These are phyloP conservation scores for Ophiostoma sp. DNA, from an alignment of 2,329 filamentous ascomycete genomes.

Conservation along the genomic window DNA sequence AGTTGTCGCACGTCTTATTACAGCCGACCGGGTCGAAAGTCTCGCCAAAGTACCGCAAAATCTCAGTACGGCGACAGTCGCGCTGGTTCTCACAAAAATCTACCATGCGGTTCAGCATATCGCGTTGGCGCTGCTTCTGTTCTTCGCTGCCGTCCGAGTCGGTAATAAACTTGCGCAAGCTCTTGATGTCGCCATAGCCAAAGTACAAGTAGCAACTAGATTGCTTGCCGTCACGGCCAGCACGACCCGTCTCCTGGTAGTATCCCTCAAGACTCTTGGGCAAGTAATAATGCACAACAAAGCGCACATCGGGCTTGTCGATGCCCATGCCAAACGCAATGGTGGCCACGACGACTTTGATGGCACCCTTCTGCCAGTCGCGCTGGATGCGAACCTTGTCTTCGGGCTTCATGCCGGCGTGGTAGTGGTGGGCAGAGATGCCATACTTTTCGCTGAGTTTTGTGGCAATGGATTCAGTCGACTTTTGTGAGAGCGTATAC, in stretches of 20 bases:
- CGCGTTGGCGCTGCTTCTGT: constrained; percentile 79
- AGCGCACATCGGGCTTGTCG: constrained; percentile 94
- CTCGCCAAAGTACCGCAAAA: constrained; percentile 94
- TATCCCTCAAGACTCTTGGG: constrained; percentile 97
- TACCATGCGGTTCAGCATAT: constrained; percentile 82
- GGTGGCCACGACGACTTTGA: constrained; percentile 92
- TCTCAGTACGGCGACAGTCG: constrained; percentile 83
- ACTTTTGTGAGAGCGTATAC: constrained; percentile 84
- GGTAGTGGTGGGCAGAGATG: constrained; percentile 80
- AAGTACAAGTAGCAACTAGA: constrained; percentile 93
- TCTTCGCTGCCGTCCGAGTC: constrained; percentile 72
- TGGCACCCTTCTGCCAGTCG: constrained; percentile 75
- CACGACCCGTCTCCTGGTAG: constrained; percentile 95
- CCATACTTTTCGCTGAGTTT: constrained; percentile 60
- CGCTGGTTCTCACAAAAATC: constrained; percentile 86
- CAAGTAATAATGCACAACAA: constrained; percentile 89
- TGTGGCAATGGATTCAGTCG: constrained; percentile 76
- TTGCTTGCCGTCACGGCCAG: constrained; percentile 82
- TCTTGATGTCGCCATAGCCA: constrained; percentile 71
- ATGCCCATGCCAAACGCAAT: constrained; percentile 99
- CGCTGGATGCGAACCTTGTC: constrained; percentile 72
- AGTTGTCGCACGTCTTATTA: constrained; percentile 82
- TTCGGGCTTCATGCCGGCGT: constrained; percentile 70
- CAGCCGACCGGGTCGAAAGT: constrained; percentile 72
- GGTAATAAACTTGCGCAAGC: constrained; percentile 77